Conservation (phyloP, 1,139 yeast genomes). For the Lodderomyces orthopsilosis region DNA sequence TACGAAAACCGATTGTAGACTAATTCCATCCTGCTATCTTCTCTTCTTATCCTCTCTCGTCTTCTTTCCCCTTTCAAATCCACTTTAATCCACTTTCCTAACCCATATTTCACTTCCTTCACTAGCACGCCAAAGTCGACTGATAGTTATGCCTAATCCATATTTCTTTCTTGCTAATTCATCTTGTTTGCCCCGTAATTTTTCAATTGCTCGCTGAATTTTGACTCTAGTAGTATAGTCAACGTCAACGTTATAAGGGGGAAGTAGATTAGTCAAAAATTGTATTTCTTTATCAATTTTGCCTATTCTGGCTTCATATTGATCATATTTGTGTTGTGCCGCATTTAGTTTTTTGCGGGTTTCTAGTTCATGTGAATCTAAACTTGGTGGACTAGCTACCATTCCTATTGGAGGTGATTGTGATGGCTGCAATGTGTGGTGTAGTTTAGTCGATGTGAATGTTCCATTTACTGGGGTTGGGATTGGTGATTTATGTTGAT, state of each 20-base stretch:
- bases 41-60: too few relatives aligned
- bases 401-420: not conserved
- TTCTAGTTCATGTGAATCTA: slow-evolving; percentile 3
- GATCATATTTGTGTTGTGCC: slow-evolving; percentile 39
- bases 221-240: slow-evolving; percentile 44
- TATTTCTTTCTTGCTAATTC: slow-evolving; percentile 45
- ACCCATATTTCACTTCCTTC: slow-evolving; percentile 49
- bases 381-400: not conserved
- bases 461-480: not conserved
- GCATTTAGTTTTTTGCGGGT: slow-evolving; percentile 11
- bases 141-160: slow-evolving; percentile 41
- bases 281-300: slow-evolving; percentile 44
- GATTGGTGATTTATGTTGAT: not conserved
- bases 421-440: not conserved
- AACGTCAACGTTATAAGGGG: slow-evolving; percentile 46
- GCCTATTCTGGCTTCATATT: slow-evolving; percentile 28
- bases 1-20: too few relatives aligned
- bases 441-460: not conserved
- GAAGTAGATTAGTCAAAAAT: slow-evolving; percentile 39
- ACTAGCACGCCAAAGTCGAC: slow-evolving; percentile 44
- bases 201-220: slow-evolving; percentile 43
- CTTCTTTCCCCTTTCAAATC: too few relatives aligned
- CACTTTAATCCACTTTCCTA: slow-evolving; percentile 19
- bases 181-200: slow-evolving; percentile 39
- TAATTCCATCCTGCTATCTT: too few relatives aligned